These are phyloP conservation scores for Thielaviopsis ethacetica DNA, from an alignment of 2,329 filamentous ascomycete genomes.

Conservation along the genomic window DNA sequence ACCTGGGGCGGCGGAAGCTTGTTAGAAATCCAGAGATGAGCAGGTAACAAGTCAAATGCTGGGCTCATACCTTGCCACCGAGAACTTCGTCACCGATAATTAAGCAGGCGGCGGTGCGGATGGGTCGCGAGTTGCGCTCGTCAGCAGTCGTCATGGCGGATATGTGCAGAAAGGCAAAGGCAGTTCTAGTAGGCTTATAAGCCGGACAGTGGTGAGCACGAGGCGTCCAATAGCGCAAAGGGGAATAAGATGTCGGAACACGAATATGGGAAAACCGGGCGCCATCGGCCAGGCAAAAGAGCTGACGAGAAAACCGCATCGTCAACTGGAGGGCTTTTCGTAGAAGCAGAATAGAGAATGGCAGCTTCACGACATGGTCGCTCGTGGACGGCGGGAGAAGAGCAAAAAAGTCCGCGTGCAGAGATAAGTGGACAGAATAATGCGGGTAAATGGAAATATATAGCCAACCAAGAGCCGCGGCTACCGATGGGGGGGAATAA, in stretches of 20 bases:
- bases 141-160: constrained; percentile 28
- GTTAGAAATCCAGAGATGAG: not conserved
- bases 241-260: not conserved
- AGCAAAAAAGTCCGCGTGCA: no score
- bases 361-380: no score
- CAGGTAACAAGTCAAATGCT: not conserved
- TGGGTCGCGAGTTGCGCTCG: constrained; percentile 45
- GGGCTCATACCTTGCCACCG: constrained; percentile 61
- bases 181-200: not conserved
- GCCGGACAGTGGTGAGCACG: not conserved
- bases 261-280: not conserved
- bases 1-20: not conserved
- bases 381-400: no score
- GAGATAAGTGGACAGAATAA: no score
- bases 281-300: not conserved
- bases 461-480: no score
- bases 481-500: no score
- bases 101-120: constrained; percentile 79
- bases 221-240: not conserved
- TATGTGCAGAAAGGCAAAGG: constrained; percentile 13
- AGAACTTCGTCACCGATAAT: constrained; percentile 97
- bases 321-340: not conserved
- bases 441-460: no score
- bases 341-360: no score
- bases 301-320: not conserved